Evolutionary conservation across 2,329 filamentous ascomycete genomes (phyloP).

Genomic region (Ceratocystis papillata): DNA sequence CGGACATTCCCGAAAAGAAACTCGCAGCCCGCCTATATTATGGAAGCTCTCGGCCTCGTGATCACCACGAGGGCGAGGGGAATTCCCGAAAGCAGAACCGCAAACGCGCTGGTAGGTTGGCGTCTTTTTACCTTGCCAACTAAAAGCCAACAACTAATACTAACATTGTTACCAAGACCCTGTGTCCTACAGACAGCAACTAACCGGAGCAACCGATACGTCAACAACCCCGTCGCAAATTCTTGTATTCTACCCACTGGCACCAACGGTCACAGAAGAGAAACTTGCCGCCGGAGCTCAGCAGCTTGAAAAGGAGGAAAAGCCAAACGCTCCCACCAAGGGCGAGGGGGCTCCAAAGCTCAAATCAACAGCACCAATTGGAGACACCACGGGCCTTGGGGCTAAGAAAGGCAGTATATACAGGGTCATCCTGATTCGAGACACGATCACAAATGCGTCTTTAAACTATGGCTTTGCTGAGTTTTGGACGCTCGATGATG

Average conservation of each 20-base stretch:
- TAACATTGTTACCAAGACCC: not conserved
- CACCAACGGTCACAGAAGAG: slow-evolving; percentile 59
- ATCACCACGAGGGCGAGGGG: not conserved
- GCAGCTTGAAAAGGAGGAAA: slow-evolving; percentile 55
- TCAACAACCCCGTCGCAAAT: slow-evolving; percentile 58
- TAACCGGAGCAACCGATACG: slow-evolving; percentile 42
- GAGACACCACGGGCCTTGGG: slow-evolving; percentile 50
- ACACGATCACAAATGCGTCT: slow-evolving; percentile 58
- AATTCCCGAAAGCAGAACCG: not conserved
- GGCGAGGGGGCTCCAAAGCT: slow-evolving; percentile 42
- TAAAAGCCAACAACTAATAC: not conserved
- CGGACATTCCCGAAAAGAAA: slow-evolving; percentile 34
- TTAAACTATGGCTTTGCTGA: slow-evolving; percentile 79
- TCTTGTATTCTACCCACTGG: slow-evolving; percentile 60
- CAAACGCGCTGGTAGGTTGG: not conserved
- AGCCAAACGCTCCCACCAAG: slow-evolving; percentile 27
- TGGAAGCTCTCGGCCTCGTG: slow-evolving; percentile 32
- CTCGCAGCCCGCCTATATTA: slow-evolving; percentile 36
- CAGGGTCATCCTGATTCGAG: slow-evolving; percentile 65
- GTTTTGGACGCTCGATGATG: slow-evolving; percentile 66
- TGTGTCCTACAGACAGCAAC: slow-evolving; percentile 20
- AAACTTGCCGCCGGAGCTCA: slow-evolving; percentile 61
- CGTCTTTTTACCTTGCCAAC: not conserved
- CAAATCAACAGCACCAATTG: slow-evolving; percentile 48
- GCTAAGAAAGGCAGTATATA: slow-evolving; percentile 64